These are phyloP conservation scores for Cruciata laevipes DNA, from an alignment of 257 asterid genomes.

Conservation along the genomic window DNA sequence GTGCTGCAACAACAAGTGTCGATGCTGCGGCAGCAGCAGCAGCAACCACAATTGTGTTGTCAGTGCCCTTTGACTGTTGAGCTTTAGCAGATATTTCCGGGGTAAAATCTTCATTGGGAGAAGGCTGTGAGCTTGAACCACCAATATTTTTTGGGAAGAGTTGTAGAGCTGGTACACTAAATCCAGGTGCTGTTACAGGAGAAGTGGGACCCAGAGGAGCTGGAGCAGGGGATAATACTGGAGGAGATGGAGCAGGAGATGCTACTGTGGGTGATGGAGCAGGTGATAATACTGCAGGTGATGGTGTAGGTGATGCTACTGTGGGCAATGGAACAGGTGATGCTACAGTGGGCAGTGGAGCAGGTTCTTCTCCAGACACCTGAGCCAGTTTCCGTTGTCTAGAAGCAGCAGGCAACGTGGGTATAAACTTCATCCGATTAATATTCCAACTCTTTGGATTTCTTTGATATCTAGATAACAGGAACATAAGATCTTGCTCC, in stretches of 20 bases:
- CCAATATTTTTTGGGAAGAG: slow-evolving; percentile 34
- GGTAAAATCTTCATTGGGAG: slow-evolving; percentile 19
- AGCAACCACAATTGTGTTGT: slow-evolving; percentile 44
- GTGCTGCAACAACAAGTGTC: slow-evolving; percentile 39
- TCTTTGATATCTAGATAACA: slow-evolving; percentile 33
- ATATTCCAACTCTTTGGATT: slow-evolving; percentile 34
- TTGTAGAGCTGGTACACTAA: slow-evolving; percentile 39
- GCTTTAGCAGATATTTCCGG: slow-evolving; percentile 23
- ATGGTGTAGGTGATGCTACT: slow-evolving; percentile 18
- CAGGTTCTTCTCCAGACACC: slow-evolving; percentile 44
- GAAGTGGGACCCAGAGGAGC: slow-evolving; percentile 31
- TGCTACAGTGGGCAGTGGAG: slow-evolving; percentile 33
- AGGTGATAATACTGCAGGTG: slow-evolving; percentile 38
- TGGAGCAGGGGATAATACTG: slow-evolving; percentile 17
- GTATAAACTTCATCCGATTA: slow-evolving; percentile 32
- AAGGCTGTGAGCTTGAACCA: slow-evolving; percentile 30
- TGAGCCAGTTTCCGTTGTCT: slow-evolving; percentile 47
- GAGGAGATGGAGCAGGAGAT: slow-evolving; percentile 29
- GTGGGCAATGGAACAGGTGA: slow-evolving; percentile 23
- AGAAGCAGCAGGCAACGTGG: slow-evolving; percentile 30
- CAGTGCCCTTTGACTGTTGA: slow-evolving; percentile 24
- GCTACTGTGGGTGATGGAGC: background rate
- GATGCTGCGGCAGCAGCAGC: slow-evolving; percentile 58
- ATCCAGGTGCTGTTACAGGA: slow-evolving; percentile 28
- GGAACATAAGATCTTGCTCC: slow-evolving; percentile 31